Base-by-base conservation (phyloP, 495 filamentous ascomycete genomes). In the Hyaloscypha hepaticicola region DNA sequence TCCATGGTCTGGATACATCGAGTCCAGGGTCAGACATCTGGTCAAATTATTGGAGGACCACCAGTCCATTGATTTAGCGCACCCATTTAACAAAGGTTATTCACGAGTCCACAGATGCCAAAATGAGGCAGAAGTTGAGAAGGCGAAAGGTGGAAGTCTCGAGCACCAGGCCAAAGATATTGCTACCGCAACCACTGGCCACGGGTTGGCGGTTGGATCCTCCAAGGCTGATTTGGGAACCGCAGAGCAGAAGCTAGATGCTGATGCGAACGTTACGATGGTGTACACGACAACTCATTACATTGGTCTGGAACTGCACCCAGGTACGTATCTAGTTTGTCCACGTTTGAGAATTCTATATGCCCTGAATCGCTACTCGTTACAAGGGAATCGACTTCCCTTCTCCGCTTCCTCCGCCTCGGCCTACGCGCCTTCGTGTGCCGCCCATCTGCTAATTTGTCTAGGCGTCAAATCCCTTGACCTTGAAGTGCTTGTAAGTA, bases 51-150 rank as follows among this genome's bases (percentile, higher is more conserved):
- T 99, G 26, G 95, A 97, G 70, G 81, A 85, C 50, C 81, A 89
- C 48, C 78, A 80, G 19, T 88, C 87, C 6, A 89, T 98, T 63
- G 86, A 85, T 34, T 81, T 96, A 25, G 93, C 93, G 0, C 93
- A 94, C 65, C 92, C 93, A 0, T 99, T 93, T 79, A 94, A 90
- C 64, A 96, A 97, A 70, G 90, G 90, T 1, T 97, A 96, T 70
- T 89, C 95, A 58, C 84, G 95, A 64, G 78, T 85, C 0, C 92
- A 97, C 73, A 76, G 78, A 21, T 90, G 92, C 77, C 82, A 83
- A 65, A 87, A 78, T 50, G 89, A 94, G 29, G 73, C 86, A 31
- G 86, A 98, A 66, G 75, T 88, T 27, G 86, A 85, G 52, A 84
- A 81, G 55, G 88, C 93, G 1, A 85, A 88, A 58, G 81, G 84